phyloP scores from a whole-genome alignment of 2,329 filamentous ascomycete genomes.

The Fusarium penzigii region DNA sequence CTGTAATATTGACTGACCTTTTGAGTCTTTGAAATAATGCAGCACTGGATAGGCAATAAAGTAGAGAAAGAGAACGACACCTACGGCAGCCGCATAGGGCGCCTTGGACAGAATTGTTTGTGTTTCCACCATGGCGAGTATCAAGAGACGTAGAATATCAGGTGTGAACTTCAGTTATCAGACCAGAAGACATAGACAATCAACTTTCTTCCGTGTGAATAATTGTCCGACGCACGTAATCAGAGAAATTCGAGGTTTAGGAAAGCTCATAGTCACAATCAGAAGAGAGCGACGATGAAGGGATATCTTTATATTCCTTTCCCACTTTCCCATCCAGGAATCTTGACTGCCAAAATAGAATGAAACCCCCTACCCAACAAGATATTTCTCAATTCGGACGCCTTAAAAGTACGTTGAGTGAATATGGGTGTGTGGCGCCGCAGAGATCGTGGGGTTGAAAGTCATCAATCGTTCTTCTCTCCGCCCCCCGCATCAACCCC shows the following conservation, averaged over 20 bases:
- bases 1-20: background rate
- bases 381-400: background rate
- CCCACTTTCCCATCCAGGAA: background rate
- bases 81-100: slow-evolving; percentile 17
- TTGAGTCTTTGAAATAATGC: background rate
- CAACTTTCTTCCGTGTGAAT: too few species aligned
- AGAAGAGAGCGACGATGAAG: background rate
- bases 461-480: slow-evolving; percentile 1
- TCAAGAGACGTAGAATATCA: background rate
- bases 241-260: too few species aligned
- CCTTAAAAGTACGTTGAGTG: background rate
- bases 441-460: background rate
- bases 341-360: background rate
- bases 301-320: background rate
- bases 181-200: too few species aligned
- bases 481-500: slow-evolving; percentile 3
- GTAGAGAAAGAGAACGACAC: slow-evolving; percentile 8
- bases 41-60: slow-evolving; percentile 14
- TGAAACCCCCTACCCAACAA: background rate
- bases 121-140: background rate
- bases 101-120: slow-evolving; percentile 13
- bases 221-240: too few species aligned
- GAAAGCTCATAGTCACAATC: too few species aligned
- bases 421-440: background rate
- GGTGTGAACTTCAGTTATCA: too few species aligned